Evolutionary conservation across 192 early-diverging fungal genomes (phyloP).

Genomic region (Gigaspora rosea): DNA sequence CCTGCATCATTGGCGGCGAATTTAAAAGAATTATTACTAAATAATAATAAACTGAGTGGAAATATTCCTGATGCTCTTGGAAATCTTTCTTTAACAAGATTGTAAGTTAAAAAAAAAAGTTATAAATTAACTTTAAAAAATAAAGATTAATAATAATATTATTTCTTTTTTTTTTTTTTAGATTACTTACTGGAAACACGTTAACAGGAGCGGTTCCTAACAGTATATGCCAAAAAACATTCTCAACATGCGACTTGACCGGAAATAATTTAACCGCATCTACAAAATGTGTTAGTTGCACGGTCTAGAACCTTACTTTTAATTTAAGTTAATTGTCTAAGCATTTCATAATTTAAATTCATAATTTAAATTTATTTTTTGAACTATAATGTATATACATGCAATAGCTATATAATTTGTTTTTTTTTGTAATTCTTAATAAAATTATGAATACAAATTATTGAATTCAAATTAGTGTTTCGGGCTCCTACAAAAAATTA

Average conservation of each 20-base stretch:
- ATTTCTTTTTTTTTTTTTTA: neutral
- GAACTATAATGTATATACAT: too few species aligned
- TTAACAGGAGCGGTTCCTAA: neutral
- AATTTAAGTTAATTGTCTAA: too few species aligned
- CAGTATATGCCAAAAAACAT: neutral
- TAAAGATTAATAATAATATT: too few species aligned
- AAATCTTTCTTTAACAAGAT: neutral
- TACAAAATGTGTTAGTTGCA: neutral
- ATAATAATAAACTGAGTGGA: constrained; percentile 24
- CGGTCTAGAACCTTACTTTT: neutral
- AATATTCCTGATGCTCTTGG: constrained; percentile 17
- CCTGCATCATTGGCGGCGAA: neutral
- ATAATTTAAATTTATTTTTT: too few species aligned
- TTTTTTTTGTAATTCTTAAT: too few species aligned
- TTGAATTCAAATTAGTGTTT: too few species aligned
- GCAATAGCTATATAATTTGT: too few species aligned
- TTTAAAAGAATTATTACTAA: neutral
- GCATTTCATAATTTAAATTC: too few species aligned
- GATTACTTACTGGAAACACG: neutral
- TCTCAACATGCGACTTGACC: neutral
- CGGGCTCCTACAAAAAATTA: too few species aligned
- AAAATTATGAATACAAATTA: too few species aligned
- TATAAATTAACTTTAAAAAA: too few species aligned
- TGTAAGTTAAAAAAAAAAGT: constrained; percentile 5
- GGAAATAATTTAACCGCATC: neutral